Evolutionary conservation across 163 green algal species (phyloP), one percentile per base, ranked within the genome.

Genomic region (Trebouxiophyceae sp.): DNA sequence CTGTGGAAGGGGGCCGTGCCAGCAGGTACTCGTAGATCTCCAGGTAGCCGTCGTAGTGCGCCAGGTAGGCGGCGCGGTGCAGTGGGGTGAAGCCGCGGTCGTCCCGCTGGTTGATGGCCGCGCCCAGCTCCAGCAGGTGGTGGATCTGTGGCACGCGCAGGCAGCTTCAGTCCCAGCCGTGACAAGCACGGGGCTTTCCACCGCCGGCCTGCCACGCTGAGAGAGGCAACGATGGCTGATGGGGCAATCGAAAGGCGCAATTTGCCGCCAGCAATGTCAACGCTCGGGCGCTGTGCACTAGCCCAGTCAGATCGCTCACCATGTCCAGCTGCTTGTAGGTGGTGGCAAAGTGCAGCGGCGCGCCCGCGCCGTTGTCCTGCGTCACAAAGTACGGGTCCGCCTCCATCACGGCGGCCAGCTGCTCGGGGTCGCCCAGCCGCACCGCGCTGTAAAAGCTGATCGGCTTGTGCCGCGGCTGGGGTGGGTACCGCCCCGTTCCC

Each of bases 21-120:
- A 97, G 85, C 62, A 97, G 79, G 65, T 92, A 94, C 78, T 97
- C 92, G 74, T 97, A 97, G 4, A 97, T 84, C 69, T 97, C 89
- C 46, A 95, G 63, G 76, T 97, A 97, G 2, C 92, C 92, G 4
- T 94, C 84, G 63, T 92, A 86, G 63, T 96, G 89, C 1, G 89
- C 82, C 67, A 97, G 81, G 66, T 92, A 87, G 2, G 91, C 92
- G 4, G 90, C 91, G 12, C 92, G 77, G 74, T 97, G 92, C 56
- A 97, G 82, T 0, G 92, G 85, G 0, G 92, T 97, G 45, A 91
- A 87, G 5, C 91, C 91, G n/a, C 83, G 84, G 2, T 81, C 60
- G 67, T 97, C 92, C 0, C 74, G 64, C 72, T 97, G 92, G 77
- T 97, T 97, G 12, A 97, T 73, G 57, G 89, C 78, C 3, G 87